Evolutionary conservation across 179 eudicot species (phyloP).

Genomic region (Beta macrorhiza): DNA sequence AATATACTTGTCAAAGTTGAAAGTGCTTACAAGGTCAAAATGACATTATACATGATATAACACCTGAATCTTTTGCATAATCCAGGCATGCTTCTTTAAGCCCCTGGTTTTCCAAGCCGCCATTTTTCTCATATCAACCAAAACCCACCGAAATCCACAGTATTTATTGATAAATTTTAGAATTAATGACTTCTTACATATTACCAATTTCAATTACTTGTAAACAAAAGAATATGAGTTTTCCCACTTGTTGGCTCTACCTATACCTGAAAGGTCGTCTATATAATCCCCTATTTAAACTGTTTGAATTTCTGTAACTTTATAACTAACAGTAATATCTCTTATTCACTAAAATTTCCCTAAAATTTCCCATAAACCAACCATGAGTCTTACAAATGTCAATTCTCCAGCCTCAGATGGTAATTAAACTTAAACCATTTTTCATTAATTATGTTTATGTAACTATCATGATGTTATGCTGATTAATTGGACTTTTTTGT

Average conservation of each 20-base stretch:
- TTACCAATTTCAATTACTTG: neutral
- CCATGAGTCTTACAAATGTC: slow-evolving; percentile 28
- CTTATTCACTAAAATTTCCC: slow-evolving; percentile 1
- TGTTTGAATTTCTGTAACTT: neutral
- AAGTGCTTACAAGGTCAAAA: neutral
- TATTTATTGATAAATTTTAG: neutral
- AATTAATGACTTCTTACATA: neutral
- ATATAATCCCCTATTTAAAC: slow-evolving; percentile 9
- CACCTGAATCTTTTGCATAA: no score
- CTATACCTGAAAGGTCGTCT: slow-evolving; percentile 8
- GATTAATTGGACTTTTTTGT: neutral
- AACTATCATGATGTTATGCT: neutral
- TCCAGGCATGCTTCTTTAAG: neutral
- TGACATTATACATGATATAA: no score
- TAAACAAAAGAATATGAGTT: neutral
- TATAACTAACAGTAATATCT: neutral
- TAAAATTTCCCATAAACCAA: neutral
- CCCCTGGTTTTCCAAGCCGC: slow-evolving; percentile 23
- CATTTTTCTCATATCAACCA: slow-evolving; percentile 1
- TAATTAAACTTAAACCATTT: neutral
- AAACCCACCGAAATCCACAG: slow-evolving; percentile 25
- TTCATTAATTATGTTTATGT: no score
- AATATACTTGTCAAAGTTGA: slow-evolving; percentile 17
- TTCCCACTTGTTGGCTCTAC: neutral
- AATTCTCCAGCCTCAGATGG: slow-evolving; percentile 28